Evolutionary conservation across 2,329 filamentous ascomycete genomes (phyloP), one percentile per base, ranked within the genome.

Genomic region (Nemania sp.): DNA sequence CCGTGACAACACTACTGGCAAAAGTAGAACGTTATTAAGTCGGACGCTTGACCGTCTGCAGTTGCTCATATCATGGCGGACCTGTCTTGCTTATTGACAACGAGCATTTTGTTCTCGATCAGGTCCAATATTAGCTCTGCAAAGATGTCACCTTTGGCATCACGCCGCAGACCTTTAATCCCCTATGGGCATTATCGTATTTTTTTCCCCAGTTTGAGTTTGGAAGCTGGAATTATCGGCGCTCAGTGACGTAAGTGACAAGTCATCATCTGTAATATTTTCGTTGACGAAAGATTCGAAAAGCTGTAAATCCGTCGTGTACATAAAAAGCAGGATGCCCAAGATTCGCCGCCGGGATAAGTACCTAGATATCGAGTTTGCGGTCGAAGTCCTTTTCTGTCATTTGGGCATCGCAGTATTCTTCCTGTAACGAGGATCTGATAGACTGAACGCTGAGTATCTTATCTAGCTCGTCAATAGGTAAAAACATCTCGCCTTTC

Each of bases 71-170:
- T n/a, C n/a, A n/a, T n/a, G 3, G 35, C 11, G 35, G 12, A 39
- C 15, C 35, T 39, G 3, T 39, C 15, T 13, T 39, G 5, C 35
- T 52, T 52, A 15, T 55, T 21, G 35, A 58, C 55, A 25, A 46
- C 55, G 42, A 58, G 42, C 47, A 58, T 58, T 5, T 40, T 12
- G 6, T 46, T 15, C 20, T 47, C n/a, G n/a, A 58, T 52, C n/a
- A 51, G 54, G 12, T 40, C 12, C 46, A 57, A 21, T n/a, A 57
- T 50, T 25, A n/a, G n/a, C 11, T 3, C n/a, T 5, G 46, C 29
- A n/a, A 57, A 57, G 29, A 18, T 3, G 32, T 57, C 46, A 11
- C 25, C 35, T 21, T n/a, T 42, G 34, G 37, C 13, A 11, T 17
- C 11, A 9, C 11, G 15, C 9, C 35, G 53, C 12, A 57, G 54